Base-by-base conservation (phyloP, 768 basidiomycete species). In the Clathrus columnatus region DNA sequence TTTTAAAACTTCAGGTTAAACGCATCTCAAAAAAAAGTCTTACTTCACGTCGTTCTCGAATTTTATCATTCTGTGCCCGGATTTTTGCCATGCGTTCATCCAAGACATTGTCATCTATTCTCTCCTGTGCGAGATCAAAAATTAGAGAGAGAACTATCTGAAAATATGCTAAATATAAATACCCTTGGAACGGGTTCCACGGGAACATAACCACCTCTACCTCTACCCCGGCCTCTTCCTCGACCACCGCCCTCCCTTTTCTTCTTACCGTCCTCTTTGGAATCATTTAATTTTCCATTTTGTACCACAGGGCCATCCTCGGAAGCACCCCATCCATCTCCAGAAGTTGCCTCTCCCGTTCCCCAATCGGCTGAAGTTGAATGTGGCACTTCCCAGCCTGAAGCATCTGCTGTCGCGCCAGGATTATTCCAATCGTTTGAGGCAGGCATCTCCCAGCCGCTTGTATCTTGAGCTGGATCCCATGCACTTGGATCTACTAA, bases 31-130 rank as follows among this genome's bases (percentile, higher is more conserved):
- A 41, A 20, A 5, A 18, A 20, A 16, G 30, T 50, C 54, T 61
- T 55, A 83, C 85, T 67, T 78, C 60, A 60, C 82, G 73, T 51
- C 85, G 73, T 62, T 83, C 83, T 63, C 84, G 85, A 63, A 88
- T 87, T 69, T 80, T 84, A 68, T 84, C 83, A 63, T 88, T 88
- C 67, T 85, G 81, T 59, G 83, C 78, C 45, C 80, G 73, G 46
- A 86, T 87, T 32, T 80, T 77, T 32, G 74, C 75, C 83, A 88
- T 88, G 29, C 80, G 76, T 62, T 83, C 81, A 4, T 74, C 71
- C 20, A 88, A 78, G 54, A 79, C 85, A 62, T 85, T 84, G 42
- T 82, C 81, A 27, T 76, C 79, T 50, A 79, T 70, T 64, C 87
- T 87, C 54, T 86, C 84, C 87, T 87, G 65, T 36, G 48, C 45